These are phyloP conservation scores for Aspergillus ibericus DNA, from an alignment of 2,329 filamentous ascomycete genomes.

Conservation along the genomic window DNA sequence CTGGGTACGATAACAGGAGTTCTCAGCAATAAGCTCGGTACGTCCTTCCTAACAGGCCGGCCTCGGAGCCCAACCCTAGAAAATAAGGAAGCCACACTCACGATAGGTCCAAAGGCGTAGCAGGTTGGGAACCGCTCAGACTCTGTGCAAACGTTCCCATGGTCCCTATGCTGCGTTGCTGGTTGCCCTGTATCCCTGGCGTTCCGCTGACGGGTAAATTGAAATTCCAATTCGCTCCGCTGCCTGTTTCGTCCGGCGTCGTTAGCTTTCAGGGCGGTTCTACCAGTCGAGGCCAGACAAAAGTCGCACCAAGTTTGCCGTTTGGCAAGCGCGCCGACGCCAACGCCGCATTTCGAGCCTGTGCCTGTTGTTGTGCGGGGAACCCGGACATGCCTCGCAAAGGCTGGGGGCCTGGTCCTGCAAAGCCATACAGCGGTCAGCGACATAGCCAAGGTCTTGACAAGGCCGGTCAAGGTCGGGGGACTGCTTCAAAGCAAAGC, in stretches of 20 bases:
- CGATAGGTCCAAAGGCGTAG: conserved; percentile 58
- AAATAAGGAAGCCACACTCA: conserved; percentile 41
- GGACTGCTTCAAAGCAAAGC: conserved; percentile 5
- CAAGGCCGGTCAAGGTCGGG: not conserved
- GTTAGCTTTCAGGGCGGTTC: conserved; percentile 24
- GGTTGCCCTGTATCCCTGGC: conserved; percentile 51
- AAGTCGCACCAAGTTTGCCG: conserved; percentile 53
- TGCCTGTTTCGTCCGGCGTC: conserved; percentile 40
- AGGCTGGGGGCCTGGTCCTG: conserved; percentile 52
- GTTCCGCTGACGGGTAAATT: conserved; percentile 55
- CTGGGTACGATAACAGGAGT: conserved; percentile 36
- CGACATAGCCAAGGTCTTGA: not conserved
- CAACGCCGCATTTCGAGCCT: conserved; percentile 49
- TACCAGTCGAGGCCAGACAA: not conserved
- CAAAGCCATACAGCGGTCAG: conserved; percentile 18
- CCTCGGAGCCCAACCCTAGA: not conserved
- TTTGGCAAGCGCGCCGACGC: conserved; percentile 53
- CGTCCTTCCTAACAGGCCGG: not conserved
- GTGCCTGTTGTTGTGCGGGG: conserved; percentile 52
- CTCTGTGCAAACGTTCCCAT: conserved; percentile 59
- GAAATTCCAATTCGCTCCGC: conserved; percentile 59
- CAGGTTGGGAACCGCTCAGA: conserved; percentile 54
- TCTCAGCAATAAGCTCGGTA: conserved; percentile 9
- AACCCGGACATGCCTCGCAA: conserved; percentile 57
- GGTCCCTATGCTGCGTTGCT: conserved; percentile 52